Evolutionary conservation across 2,329 filamentous ascomycete genomes (phyloP), one percentile per base, ranked within the genome.

Genomic region (Monilinia vaccinii-corymbosi): DNA sequence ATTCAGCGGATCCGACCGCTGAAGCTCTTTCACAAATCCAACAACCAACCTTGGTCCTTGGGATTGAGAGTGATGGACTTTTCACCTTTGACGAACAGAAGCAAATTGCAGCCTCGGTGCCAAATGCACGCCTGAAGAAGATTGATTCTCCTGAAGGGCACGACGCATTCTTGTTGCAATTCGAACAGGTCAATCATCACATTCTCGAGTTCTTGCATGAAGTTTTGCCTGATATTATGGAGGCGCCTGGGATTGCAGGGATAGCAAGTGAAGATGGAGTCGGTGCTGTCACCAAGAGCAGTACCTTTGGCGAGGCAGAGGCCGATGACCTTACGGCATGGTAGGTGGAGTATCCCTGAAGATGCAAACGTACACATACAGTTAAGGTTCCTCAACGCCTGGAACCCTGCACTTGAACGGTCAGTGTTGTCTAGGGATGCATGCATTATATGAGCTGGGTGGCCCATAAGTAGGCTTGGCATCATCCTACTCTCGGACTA

Each of bases 31-130:
- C 82, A 0, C 76, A 89, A 71, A 94, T 99, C 60, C 78, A 92
- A 71, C 94, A 99, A 74, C 94, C 94, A 0, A 87, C 89, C 0
- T 79, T 99, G 9, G 90, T 99, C 1, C 80, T 99, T 1, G 94
- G 94, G 3, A 99, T 99, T 61, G 90, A 97, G 74, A 93, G 87
- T 57, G 94, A 99, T 69, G 94, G 94, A 0, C 82, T 99, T 1
- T 99, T 99, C 73, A 97, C 93, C 0, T 97, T 96, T 73, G 91
- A 91, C 7, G 94, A 99, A 76, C 94, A 99, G 76, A 81, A 97
- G 73, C 91, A 97, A 75, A 78, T 99, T 57, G 94, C 93, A 0
- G 82, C 85, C 40, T 84, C 88, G 61, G 91, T 97, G 63, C 87
- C 86, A 3, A 79, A 93, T 67, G 86, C 89, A 0, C 82, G 83